phyloP scores from a whole-genome alignment of 768 basidiomycete species.

The Boletus reticuloceps region DNA sequence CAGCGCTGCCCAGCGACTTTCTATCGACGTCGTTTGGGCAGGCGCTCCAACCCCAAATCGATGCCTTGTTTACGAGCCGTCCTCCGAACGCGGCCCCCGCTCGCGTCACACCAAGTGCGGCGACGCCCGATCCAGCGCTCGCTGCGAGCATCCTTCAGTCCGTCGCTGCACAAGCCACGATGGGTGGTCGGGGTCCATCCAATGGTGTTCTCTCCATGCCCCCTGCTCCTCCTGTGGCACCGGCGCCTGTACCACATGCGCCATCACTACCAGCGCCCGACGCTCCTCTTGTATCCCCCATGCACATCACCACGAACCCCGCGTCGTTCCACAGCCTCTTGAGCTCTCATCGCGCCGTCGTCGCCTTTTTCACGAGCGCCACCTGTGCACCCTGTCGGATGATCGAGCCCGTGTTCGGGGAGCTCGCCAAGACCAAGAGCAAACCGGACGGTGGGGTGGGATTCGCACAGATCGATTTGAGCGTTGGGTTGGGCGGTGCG shows the following conservation, averaged over 20 bases:
- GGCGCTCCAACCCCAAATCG: constrained; percentile 85
- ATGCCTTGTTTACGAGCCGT: constrained; percentile 72
- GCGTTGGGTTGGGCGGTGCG: constrained; percentile 57
- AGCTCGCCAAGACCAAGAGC: constrained; percentile 65
- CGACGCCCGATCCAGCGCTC: constrained; percentile 46
- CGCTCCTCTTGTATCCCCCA: constrained; percentile 52
- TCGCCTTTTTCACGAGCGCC: constrained; percentile 79
- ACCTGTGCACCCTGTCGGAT: constrained; percentile 77
- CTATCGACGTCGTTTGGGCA: constrained; percentile 87
- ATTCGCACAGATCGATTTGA: constrained; percentile 85
- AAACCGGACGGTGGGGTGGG: constrained; percentile 49
- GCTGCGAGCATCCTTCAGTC: constrained; percentile 55
- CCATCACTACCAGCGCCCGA: constrained; percentile 33
- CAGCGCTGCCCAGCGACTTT: constrained; percentile 80
- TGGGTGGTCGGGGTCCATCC: constrained; percentile 9
- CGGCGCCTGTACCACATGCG: constrained; percentile 17
- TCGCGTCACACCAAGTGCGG: constrained; percentile 24
- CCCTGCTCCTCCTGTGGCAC: background rate
- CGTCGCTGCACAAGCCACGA: constrained; percentile 50
- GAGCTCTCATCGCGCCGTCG: constrained; percentile 62
- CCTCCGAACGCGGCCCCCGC: constrained; percentile 32
- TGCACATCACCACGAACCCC: constrained; percentile 73
- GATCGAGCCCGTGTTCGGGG: constrained; percentile 83
- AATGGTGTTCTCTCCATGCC: background rate
- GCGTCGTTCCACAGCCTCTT: constrained; percentile 70